Base-by-base conservation (phyloP, 2,329 filamentous ascomycete genomes). In the Ophiostoma perfectum region DNA sequence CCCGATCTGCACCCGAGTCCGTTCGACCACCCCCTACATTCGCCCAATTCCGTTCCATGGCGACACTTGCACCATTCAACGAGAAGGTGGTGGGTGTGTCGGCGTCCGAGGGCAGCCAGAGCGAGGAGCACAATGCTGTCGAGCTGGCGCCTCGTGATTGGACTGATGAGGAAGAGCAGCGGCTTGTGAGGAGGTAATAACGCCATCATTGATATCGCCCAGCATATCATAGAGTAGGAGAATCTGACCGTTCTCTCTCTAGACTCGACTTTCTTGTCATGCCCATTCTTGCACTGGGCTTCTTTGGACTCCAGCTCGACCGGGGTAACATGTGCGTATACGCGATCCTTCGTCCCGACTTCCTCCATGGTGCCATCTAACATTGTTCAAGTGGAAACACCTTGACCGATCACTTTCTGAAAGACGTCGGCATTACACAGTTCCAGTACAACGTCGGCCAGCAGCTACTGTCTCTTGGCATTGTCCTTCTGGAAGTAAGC, bases 391-490 rank as follows among this genome's bases (percentile, higher is more conserved):
- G 49, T 27, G 49, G 49, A 8, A 55, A 55, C 45, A 83, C 83
- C 2, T 72, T 85, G 52, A 85, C 83, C 3, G 83, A 84, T 55
- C 81, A 78, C 3, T 79, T 85, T 60, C 78, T 81, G 14, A 69
- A 77, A 3, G 83, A 85, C 68, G 78, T 85, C 5, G 75, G 77
- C 14, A 79, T 85, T 67, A 79, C 77, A 1, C 83, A 83, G 47
- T 78, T 81, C 66, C 79, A 85, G 64, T 80, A 84, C 72, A 85
- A 85, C 66, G 71, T 83, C 7, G 82, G 83, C 0, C 79, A 82
- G n/a, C 82, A 82, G 66, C 76, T 86, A 18, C 77, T 65, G 62
- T 69, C 68, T 7, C 63, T 69, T n/a, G 68, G 68, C 27, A 69
- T 69, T 55, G 68, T 69, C 83, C 11, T 84, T 4, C 78, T 79